Conservation (phyloP, 371 early-diverging fungal genomes). For the Sanchytrium tribonematis region DNA sequence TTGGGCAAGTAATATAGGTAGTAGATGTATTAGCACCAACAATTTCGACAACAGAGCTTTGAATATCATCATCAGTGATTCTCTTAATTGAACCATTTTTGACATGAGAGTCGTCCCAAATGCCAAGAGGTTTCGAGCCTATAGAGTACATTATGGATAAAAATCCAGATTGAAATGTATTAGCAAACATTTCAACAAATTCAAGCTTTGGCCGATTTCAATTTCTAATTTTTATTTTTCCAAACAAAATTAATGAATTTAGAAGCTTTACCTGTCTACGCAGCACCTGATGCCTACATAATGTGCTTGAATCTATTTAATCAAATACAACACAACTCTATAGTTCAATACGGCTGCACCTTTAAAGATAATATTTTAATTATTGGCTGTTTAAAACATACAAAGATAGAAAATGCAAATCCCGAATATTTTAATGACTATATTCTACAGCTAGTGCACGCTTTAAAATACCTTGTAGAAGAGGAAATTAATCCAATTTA, state of each 20-base stretch:
- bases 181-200: background rate
- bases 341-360: background rate
- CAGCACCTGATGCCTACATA: background rate
- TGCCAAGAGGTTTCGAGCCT: constrained; percentile 47
- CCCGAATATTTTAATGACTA: background rate
- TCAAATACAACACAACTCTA: background rate
- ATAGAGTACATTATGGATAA: background rate
- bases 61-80: constrained; percentile 48
- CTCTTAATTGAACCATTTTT: constrained; percentile 40
- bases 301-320: background rate
- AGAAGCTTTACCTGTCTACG: background rate
- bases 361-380: background rate
- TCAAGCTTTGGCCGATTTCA: no score
- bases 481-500: background rate
- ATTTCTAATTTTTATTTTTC: no score
- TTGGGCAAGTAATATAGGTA: constrained; percentile 64
- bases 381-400: background rate
- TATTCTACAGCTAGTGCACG: background rate
- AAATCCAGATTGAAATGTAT: background rate
- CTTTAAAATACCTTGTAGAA: background rate
- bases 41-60: constrained; percentile 48
- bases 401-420: background rate
- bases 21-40: constrained; percentile 42
- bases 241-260: background rate
- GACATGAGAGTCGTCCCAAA: constrained; percentile 36